Base-by-base conservation (phyloP, 371 early-diverging fungal species). In the Parasitella parasitica region DNA sequence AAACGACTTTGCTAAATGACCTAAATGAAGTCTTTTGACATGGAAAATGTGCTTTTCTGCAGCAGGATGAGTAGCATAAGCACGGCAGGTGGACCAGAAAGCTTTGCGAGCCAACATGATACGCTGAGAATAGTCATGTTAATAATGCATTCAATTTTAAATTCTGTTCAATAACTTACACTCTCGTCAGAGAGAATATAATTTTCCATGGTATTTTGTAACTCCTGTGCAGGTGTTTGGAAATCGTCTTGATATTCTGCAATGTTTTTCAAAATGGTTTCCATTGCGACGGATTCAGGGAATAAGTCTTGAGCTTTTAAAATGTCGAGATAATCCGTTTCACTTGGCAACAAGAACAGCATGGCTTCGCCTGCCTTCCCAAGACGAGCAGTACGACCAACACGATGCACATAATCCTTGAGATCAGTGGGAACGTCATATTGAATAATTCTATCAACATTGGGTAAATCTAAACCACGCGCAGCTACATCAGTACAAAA, bases 401-500 rank as follows among this genome's bases (percentile, higher is more conserved):
- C 92, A 67, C 99, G 90, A 80, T 99, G 99, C 34, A 98, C 91
- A 76, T 97, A 99, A 56, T 95, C 96, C 53, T 89, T 86, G 16
- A 93, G 71, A 73, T 94, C 95, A 18, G 90, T 81, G 6, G 99
- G 99, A n/a, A 96, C 89, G 76, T 99, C 99, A 64, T 92, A 98
- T 75, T 99, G 99, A 37, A 99, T 82, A 63, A 99, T 94, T 46
- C 85, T 83, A 27, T 91, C 86, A 24, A 99, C 94, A 66, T 95
- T 86, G 20, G 97, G 93, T 63, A 99, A 76, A 86, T 99, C 99
- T 37, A 99, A 80, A 54, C 99, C 99, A 75, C 99, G 91, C 7
- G 99, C 97, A 9, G 97, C 97, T 8, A 99, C 96, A 78, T 99
- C 99, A 0, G 99, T 99, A 70, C 95, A 94, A 63, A 99, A 82